Conservation (phyloP, 768 basidiomycete genomes). For the Mrakia hoshinonis region DNA sequence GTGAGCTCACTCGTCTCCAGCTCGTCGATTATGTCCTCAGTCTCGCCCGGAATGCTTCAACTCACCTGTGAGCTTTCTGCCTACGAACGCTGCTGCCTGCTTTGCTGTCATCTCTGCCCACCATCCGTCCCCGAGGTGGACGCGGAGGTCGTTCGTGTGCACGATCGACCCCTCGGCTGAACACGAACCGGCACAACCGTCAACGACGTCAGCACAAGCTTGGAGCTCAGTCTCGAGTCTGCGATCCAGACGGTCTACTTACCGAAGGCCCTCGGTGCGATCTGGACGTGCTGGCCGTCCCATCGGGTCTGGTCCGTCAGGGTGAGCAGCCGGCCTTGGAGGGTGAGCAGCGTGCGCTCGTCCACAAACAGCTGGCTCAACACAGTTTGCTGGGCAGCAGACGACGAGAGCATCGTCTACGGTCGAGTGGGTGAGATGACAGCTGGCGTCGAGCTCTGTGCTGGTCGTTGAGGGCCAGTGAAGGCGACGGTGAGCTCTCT, state of each 20-base stretch:
- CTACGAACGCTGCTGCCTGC: conserved; percentile 1
- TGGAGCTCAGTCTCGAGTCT: too few species aligned
- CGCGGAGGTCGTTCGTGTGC: conserved; percentile 23
- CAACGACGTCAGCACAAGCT: not conserved
- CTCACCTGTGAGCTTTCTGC: conserved; percentile 2
- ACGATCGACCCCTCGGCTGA: conserved; percentile 9
- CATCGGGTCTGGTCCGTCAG: conserved; percentile 22
- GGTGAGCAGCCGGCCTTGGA: not conserved
- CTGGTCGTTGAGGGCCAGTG: not conserved
- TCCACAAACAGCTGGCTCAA: not conserved
- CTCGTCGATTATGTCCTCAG: not conserved
- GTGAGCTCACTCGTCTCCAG: not conserved
- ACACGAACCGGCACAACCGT: not conserved
- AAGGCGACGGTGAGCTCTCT: too few species aligned
- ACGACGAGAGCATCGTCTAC: not conserved
- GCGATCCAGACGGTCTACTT: not conserved
- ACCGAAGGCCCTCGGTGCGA: conserved; percentile 20
- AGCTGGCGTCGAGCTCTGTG: not conserved
- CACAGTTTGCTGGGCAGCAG: not conserved
- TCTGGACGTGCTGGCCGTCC: not conserved
- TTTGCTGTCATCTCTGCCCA: conserved; percentile 22
- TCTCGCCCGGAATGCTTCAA: too few species aligned
- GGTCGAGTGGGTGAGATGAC: not conserved
- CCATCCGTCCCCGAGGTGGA: conserved; percentile 19
- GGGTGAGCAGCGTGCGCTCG: not conserved